Conservation (phyloP, 164 flowering plant genomes). For the Annona cherimola region DNA sequence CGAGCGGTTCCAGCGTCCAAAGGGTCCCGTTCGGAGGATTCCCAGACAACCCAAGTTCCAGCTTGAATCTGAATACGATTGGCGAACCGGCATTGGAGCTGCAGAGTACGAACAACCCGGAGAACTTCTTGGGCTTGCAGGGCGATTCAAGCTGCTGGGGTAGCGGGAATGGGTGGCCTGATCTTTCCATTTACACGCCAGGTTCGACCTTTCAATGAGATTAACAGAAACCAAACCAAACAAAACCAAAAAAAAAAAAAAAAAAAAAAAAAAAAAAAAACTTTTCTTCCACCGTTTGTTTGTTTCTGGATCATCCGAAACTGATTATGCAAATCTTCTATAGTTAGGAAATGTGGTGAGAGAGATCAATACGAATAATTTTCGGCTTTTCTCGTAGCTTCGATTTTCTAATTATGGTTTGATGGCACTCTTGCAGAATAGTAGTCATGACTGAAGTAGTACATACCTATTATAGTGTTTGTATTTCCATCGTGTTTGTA, state of each 20-base stretch:
- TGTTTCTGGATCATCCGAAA: neutral
- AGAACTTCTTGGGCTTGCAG: slow-evolving; percentile 31
- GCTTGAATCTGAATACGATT: neutral
- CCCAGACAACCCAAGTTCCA: slow-evolving; percentile 12
- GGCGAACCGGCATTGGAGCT: slow-evolving; percentile 4
- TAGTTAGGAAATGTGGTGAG: slow-evolving; percentile 7
- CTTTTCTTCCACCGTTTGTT: neutral
- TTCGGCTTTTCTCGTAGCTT: neutral
- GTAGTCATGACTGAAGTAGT: neutral
- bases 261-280: neutral
- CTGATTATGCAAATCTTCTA: slow-evolving; percentile 2
- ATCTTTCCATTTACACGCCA: slow-evolving; percentile 68
- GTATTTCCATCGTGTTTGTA: slow-evolving; percentile 2
- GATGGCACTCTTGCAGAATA: slow-evolving; percentile 4
- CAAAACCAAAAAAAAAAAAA: neutral
- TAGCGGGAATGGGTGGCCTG: slow-evolving; percentile 58
- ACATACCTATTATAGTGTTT: neutral
- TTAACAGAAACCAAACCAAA: too few relatives aligned
- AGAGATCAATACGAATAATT: slow-evolving; percentile 12
- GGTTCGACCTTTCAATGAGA: slow-evolving; percentile 44
- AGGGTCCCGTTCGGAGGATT: slow-evolving; percentile 21
- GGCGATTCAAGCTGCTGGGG: slow-evolving; percentile 38
- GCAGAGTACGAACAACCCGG: slow-evolving; percentile 5
- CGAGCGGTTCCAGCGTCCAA: slow-evolving; percentile 11
- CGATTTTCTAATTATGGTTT: slow-evolving; percentile 6